A percentile compares a stretch with the other conserved stretches of the same genome.
These are phyloP conservation scores for Aphanomyces astaci DNA, from an alignment of 352 stramenopile genomes.

Conservation along the genomic window DNA sequence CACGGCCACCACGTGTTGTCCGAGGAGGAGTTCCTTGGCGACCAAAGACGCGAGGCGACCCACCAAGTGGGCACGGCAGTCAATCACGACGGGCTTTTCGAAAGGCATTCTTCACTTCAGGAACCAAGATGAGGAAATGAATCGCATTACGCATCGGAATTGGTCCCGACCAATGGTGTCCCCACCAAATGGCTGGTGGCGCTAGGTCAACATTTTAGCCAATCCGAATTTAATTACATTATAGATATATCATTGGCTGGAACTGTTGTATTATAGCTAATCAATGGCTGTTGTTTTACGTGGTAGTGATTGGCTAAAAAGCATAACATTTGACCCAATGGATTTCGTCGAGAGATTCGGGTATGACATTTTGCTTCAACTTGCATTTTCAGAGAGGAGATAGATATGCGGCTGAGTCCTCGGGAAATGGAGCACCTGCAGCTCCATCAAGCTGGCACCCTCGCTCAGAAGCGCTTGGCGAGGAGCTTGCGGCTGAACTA, in stretches of 20 bases:
- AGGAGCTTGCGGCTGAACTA: conserved; percentile 90
- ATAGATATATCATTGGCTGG: neutral
- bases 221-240: neutral
- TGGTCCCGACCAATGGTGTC: neutral
- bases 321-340: too few relatives aligned
- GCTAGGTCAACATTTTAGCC: neutral
- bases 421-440: conserved; percentile 65
- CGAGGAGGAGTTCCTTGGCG: conserved; percentile 98
- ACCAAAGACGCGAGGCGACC: conserved; percentile 97
- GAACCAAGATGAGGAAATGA: conserved; percentile 72
- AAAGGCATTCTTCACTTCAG: conserved; percentile 79
- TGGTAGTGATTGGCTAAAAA: too few relatives aligned
- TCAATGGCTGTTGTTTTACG: neutral
- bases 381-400: too few relatives aligned
- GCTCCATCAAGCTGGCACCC: conserved; percentile 76
- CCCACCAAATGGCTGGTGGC: conserved; percentile 1
- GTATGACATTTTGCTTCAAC: too few relatives aligned
- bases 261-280: neutral
- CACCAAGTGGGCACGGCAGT: conserved; percentile 97
- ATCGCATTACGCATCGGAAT: neutral
- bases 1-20: conserved; percentile 98
- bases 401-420: conserved; percentile 45
- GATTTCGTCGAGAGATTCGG: too few relatives aligned
- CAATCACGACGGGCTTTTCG: conserved; percentile 95
- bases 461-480: conserved; percentile 93